Base-by-base conservation (phyloP, 352 stramenopile species). In the Aphanomyces invadans region DNA sequence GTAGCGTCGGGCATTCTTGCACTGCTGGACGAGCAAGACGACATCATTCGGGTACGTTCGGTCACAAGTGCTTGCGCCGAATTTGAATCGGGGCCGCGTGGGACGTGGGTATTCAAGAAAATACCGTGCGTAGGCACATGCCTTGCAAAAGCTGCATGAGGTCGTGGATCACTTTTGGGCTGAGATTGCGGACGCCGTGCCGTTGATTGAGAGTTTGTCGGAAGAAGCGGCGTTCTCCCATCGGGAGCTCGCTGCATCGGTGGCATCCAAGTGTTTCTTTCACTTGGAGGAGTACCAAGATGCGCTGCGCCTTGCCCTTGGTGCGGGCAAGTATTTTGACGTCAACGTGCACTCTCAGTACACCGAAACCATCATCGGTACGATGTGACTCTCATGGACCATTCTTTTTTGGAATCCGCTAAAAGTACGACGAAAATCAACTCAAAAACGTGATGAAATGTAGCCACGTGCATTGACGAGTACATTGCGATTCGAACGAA, bases 241-340 rank as follows among this genome's bases (percentile, higher is more conserved):
- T 51, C 84, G 83, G 42, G 87, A 98, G 54, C 78, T 98, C 42
- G 94, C 94, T 12, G 93, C 94, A 15, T 86, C 79, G 33, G 84
- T 98, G 44, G 92, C 92, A 19, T 97, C 90, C 71, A 95, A 89
- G 78, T 97, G 97, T 67, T 99, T 99, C 68, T 99, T 98, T 73
- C 96, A 99, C 74, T 75, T 99, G 44, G 95, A 99, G 70, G 97
- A 99, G 77, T 98, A 98, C 53, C 83, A 94, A 67, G 90, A 97
- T 69, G 90, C 94, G 26, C 76, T 98, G 56, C 86, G 95, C 29
- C 77, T 99, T 29, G 97, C 97, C 28, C 83, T 99, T 5, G 91
- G 93, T 15, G 92, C 95, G 12, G 97, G 96, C 23, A 83, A 90
- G 54, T 96, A 98, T 75, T 98, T 98, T 74, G 88, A 99, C 71